Conservation (phyloP, 2,329 filamentous ascomycete species). For the Epichloe brachyelytri region DNA sequence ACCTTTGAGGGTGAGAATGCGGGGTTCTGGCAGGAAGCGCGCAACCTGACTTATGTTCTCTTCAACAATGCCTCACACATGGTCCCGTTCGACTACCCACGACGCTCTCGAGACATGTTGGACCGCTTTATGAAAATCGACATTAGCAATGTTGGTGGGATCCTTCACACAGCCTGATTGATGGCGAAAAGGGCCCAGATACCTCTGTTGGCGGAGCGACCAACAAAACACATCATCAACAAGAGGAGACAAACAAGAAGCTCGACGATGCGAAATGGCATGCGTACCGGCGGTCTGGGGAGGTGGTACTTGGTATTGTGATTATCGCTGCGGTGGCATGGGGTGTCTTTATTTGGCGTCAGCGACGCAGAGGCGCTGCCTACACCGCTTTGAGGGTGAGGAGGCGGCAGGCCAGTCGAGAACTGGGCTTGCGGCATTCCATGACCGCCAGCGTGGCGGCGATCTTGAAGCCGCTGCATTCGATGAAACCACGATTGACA, state of each 20-base stretch:
- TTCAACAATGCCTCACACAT: slow-evolving; percentile 97
- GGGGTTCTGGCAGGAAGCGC: slow-evolving; percentile 86
- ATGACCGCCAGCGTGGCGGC: slow-evolving; percentile 30
- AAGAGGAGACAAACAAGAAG: slow-evolving; percentile 43
- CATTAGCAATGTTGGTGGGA: slow-evolving; percentile 74
- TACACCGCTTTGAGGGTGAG: slow-evolving; percentile 38
- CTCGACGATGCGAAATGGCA: slow-evolving; percentile 79
- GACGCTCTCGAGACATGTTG: slow-evolving; percentile 85
- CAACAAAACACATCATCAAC: slow-evolving; percentile 42
- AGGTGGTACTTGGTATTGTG: slow-evolving; percentile 73
- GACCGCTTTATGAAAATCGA: slow-evolving; percentile 93
- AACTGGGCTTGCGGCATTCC: slow-evolving; percentile 33
- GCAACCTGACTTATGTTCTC: slow-evolving; percentile 89
- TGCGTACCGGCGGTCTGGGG: slow-evolving; percentile 78
- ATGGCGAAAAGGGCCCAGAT: slow-evolving; percentile 70
- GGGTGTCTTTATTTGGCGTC: slow-evolving; percentile 59
- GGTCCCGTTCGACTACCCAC: slow-evolving; percentile 89
- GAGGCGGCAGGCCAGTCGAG: slow-evolving; percentile 20
- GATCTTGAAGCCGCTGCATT: slow-evolving; percentile 54
- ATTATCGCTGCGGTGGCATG: slow-evolving; percentile 58
- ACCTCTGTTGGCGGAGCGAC: slow-evolving; percentile 63
- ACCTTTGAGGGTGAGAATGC: slow-evolving; percentile 79
- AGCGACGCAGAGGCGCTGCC: slow-evolving; percentile 40
- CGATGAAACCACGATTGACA: slow-evolving; percentile 52
- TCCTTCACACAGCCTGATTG: slow-evolving; percentile 64